Percentiles rank a stretch among this genome's conserved stretches.
Conservation (phyloP, 2,329 filamentous ascomycete species). For the Nothophoma quercina region DNA sequence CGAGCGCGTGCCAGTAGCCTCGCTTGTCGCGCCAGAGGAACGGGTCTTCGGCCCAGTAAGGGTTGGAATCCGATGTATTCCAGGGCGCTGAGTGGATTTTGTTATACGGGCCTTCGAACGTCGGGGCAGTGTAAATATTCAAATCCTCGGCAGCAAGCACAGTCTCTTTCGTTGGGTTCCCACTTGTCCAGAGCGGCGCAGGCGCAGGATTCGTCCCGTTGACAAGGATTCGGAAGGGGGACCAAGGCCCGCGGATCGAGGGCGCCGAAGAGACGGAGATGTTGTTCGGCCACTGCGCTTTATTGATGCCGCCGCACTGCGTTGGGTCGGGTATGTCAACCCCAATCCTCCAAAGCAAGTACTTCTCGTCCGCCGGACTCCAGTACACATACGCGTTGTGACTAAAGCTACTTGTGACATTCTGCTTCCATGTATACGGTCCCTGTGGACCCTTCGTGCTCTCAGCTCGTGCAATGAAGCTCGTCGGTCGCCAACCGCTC, state of each 20-base stretch:
- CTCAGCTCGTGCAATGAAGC: conserved; percentile 56
- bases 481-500: conserved; percentile 57
- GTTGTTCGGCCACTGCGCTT: conserved; percentile 25
- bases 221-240: conserved; percentile 19
- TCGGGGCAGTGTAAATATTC: conserved; percentile 43
- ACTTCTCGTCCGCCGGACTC: conserved; percentile 54
- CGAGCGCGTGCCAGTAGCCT: conserved; percentile 46
- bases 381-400: conserved; percentile 59
- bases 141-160: conserved; percentile 48
- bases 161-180: conserved; percentile 39
- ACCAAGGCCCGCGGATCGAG: conserved; percentile 24
- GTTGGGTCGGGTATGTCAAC: conserved; percentile 38
- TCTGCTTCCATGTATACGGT: conserved; percentile 54
- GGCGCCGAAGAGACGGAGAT: conserved; percentile 27
- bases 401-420: conserved; percentile 53
- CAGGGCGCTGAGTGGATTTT: conserved; percentile 24
- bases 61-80: conserved; percentile 30
- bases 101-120: conserved; percentile 39
- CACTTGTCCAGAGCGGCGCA: conserved; percentile 47
- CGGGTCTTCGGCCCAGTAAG: conserved; percentile 44
- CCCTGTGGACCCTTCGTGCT: conserved; percentile 55
- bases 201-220: conserved; percentile 55
- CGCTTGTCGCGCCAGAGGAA: conserved; percentile 50
- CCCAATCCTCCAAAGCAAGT: conserved; percentile 58
- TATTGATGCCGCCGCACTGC: conserved; percentile 21